phyloP scores from a whole-genome alignment of 345 rosid species.

The Eucalyptus pauciflora region DNA sequence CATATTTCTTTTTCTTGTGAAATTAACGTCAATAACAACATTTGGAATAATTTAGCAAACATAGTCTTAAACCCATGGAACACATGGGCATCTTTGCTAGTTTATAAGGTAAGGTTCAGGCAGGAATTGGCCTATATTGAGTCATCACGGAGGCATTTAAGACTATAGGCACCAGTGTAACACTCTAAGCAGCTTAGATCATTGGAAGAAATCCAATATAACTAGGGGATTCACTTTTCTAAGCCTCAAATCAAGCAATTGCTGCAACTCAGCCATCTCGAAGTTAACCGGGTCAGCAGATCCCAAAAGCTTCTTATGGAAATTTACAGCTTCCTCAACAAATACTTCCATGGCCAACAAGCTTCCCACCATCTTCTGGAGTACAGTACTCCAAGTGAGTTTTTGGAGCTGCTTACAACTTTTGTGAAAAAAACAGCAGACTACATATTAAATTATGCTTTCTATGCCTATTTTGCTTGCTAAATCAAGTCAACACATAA shows the following conservation, averaged over 20 bases:
- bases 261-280: neutral
- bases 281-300: neutral
- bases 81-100: neutral
- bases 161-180: neutral
- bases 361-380: no score
- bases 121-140: neutral
- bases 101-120: neutral
- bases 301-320: neutral
- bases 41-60: neutral
- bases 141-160: neutral
- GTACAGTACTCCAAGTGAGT: neutral
- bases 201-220: neutral
- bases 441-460: neutral
- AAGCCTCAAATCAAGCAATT: neutral
- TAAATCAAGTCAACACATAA: neutral
- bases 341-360: neutral
- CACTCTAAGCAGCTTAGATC: neutral
- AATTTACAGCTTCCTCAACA: neutral
- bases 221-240: neutral
- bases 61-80: neutral
- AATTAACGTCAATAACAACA: neutral
- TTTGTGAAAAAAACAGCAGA: neutral
- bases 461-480: neutral
- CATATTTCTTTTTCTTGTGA: neutral
- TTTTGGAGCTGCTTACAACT: neutral